phyloP scores from a whole-genome alignment of 2,329 filamentous ascomycete genomes.

The Pestalotiopsis sp. region DNA sequence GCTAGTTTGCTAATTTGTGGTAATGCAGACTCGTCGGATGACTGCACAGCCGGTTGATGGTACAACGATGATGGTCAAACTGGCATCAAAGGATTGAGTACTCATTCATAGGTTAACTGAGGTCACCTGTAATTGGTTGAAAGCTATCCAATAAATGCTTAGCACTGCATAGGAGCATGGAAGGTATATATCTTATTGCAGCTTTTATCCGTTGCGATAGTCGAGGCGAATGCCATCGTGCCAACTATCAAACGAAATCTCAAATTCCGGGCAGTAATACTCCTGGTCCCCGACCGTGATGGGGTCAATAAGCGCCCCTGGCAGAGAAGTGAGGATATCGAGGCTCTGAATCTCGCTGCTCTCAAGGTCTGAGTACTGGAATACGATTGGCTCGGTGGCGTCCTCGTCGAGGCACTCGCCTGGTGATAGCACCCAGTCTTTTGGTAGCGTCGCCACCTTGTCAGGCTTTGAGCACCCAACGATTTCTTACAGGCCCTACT shows the following conservation, averaged over 20 bases:
- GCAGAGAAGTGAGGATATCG: neutral
- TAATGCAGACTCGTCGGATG: constrained; percentile 15
- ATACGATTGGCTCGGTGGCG: neutral
- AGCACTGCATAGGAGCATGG: neutral
- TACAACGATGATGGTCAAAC: constrained; percentile 16
- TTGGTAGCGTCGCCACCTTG: neutral
- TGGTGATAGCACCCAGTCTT: neutral
- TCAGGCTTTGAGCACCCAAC: neutral
- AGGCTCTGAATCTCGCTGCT: neutral
- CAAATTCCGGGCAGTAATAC: neutral
- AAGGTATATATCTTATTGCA: neutral
- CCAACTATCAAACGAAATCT: neutral
- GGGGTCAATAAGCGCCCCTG: neutral
- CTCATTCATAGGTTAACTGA: neutral
- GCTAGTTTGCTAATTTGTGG: neutral
- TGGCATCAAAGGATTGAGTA: neutral
- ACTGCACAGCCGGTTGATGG: constrained; percentile 20
- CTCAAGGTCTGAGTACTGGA: neutral
- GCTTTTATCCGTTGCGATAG: neutral
- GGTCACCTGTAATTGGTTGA: neutral
- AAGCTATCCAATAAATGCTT: neutral
- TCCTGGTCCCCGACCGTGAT: neutral
- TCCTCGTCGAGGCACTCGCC: neutral
- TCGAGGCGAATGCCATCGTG: neutral
- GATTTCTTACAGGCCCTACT: neutral